Evolutionary conservation across 2,329 filamentous ascomycete genomes (phyloP), one percentile per base, ranked within the genome.

Genomic region (Xylariaceae sp.): DNA sequence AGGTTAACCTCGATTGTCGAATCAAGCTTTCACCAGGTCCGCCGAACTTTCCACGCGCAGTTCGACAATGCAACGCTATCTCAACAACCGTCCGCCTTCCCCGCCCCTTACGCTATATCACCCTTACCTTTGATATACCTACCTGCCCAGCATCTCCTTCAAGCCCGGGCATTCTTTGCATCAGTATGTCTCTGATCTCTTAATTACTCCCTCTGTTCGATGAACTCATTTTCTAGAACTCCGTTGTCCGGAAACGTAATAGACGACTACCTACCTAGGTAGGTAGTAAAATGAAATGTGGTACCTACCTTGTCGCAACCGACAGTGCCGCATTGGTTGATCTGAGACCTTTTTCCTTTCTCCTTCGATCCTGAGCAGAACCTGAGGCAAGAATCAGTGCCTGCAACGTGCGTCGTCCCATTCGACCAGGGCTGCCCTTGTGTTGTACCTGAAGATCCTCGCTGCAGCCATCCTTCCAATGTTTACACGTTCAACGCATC

Each of bases 371-470:
- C 11, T 30, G 49, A 11, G 11, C 9, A 19, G 19, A 19, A 19
- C 19, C 19, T 29, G 30, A 7, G 8, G 43, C 34, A 40, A 31
- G 44, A 6, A 9, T 34, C 12, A n/a, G 31, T 26, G 31, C 12
- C 31, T 12, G 30, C 12, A 11, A 43, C 50, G 40, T 30, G 47
- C 42, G 34, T 42, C 41, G 39, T 29, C 51, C 41, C 19, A 49
- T 52, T 19, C 19, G 19, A 50, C 53, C 30, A 34, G 55, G 52
- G 45, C 37, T 34, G 58, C 19, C 52, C 44, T 39, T 47, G 50
- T 45, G 6, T 34, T 55, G 62, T 65, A 53, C 65, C 63, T 67
- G 61, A 65, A 65, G 63, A 66, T 68, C 65, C 62, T 63, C 58
- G 48, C 61, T 66, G 62, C 59, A 62, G 60, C 55, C 59, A 56